These are phyloP conservation scores for Mycena pura DNA, from an alignment of 768 basidiomycete species.

Conservation along the genomic window DNA sequence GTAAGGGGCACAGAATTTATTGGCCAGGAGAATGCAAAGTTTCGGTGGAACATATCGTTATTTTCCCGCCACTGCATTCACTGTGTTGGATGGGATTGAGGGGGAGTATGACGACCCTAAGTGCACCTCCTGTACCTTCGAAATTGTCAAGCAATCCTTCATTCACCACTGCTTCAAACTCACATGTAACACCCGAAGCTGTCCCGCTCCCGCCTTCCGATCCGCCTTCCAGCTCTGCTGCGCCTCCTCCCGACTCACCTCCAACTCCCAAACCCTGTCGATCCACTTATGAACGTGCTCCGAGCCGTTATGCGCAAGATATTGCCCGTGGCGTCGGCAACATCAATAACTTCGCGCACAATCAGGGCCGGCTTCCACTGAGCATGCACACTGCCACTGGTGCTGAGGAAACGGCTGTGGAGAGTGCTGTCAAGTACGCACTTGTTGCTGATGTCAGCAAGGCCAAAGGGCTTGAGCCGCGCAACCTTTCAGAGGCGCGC, in stretches of 20 bases:
- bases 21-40: conserved; percentile 39
- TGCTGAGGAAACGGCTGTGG: neutral
- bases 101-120: conserved; percentile 8
- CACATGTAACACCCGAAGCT: neutral
- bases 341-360: neutral
- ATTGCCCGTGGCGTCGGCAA: neutral
- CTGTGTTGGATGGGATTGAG: conserved; percentile 25
- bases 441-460: conserved; percentile 20
- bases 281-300: neutral
- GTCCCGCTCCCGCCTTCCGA: conserved; percentile 5
- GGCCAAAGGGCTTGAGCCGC: conserved; percentile 11
- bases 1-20: conserved; percentile 39
- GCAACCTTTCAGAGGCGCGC: conserved; percentile 4
- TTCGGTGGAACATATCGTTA: conserved; percentile 37
- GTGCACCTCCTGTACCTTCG: neutral
- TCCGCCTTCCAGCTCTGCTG: neutral
- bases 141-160: neutral
- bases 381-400: neutral
- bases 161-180: neutral
- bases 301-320: conserved; percentile 2
- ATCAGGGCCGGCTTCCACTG: neutral
- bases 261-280: neutral
- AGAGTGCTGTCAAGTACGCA: conserved; percentile 3
- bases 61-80: conserved; percentile 1
- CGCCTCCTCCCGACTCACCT: neutral